These are phyloP conservation scores for Aspergillus nanangensis DNA, from an alignment of 495 filamentous ascomycete genomes.

Conservation along the genomic window DNA sequence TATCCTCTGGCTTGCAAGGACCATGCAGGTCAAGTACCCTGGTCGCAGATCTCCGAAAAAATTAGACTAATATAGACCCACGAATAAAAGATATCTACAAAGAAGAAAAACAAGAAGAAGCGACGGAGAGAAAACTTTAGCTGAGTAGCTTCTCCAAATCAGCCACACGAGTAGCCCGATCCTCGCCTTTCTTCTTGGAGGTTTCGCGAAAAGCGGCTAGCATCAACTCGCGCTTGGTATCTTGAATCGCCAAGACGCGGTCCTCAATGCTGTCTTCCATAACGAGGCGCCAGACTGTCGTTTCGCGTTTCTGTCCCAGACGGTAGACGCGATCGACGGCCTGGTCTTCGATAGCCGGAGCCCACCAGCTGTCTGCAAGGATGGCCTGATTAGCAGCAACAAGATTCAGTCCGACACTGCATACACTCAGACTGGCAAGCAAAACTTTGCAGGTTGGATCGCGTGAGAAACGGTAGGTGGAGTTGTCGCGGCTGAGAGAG, in stretches of 20 bases:
- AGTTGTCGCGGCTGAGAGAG: constrained; percentile 60
- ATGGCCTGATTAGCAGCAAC: constrained; percentile 86
- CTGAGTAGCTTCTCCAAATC: constrained; percentile 55
- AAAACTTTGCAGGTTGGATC: constrained; percentile 72
- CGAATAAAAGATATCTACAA: background rate
- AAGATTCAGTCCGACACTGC: constrained; percentile 85
- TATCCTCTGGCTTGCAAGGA: no score
- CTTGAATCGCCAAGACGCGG: constrained; percentile 74
- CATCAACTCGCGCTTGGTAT: constrained; percentile 75
- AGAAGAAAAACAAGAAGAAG: background rate
- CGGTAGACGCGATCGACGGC: constrained; percentile 88
- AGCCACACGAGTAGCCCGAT: constrained; percentile 47
- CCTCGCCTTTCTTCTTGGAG: constrained; percentile 42
- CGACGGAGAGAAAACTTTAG: constrained; percentile 6
- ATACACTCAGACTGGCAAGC: constrained; percentile 77
- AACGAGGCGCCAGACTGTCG: constrained; percentile 75
- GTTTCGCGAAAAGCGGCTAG: constrained; percentile 69
- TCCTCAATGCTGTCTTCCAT: constrained; percentile 88
- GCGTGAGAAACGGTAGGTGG: constrained; percentile 59
- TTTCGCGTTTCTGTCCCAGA: constrained; percentile 75
- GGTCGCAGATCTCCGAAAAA: no score
- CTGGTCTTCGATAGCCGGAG: constrained; percentile 90
- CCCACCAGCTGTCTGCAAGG: constrained; percentile 87
- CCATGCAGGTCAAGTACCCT: no score
- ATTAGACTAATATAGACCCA: no score